Evolutionary conservation across 1,284 basidiomycete species (phyloP), one percentile per base, ranked within the genome.

Genomic region (Papiliotrema terrestris): DNA sequence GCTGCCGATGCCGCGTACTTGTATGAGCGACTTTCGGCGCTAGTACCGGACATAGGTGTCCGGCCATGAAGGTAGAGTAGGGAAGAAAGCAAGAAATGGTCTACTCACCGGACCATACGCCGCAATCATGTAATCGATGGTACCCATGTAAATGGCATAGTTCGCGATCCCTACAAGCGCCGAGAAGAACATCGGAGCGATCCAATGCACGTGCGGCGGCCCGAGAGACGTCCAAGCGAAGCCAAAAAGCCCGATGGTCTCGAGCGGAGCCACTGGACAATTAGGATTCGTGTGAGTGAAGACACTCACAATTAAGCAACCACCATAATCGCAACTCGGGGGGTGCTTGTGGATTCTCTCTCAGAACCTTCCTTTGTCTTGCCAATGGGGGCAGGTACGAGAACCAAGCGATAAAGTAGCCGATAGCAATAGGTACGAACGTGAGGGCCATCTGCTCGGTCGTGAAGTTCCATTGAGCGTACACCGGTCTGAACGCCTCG

Each of bases 151-250:
- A 56, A 65, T 65, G 22, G 61, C 61, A n/a, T 51, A 53, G 57
- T 79, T 79, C 26, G 77, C 76, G 26, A 79, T 75, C n/a, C 73
- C 77, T 41, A 79, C 73, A 39, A 78, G 52, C 2, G 66, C 63
- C 0, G 71, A 66, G 51, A 75, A 76, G 55, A 79, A 68, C 76
- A 79, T 78, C 1, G 75, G 72, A 0, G 69, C 78, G 42, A 79
- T 77, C 78, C 77, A 79, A 22, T 59, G 61, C n/a, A 36, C 25
- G 29, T 48, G 46, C 6, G 46, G 46, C 1, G 75, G 75, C 20
- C 78, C 78, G 5, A 74, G 57, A 1, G 68, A 72, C 1, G 76
- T 78, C 74, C 76, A 79, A 0, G 78, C 78, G 57, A 79, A 79
- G 2, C 74, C 74, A 32, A 78, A 69, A 3, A 80, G 66, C 37